Conservation (phyloP, 306 rosid genomes). For the Inga oerstediana region DNA sequence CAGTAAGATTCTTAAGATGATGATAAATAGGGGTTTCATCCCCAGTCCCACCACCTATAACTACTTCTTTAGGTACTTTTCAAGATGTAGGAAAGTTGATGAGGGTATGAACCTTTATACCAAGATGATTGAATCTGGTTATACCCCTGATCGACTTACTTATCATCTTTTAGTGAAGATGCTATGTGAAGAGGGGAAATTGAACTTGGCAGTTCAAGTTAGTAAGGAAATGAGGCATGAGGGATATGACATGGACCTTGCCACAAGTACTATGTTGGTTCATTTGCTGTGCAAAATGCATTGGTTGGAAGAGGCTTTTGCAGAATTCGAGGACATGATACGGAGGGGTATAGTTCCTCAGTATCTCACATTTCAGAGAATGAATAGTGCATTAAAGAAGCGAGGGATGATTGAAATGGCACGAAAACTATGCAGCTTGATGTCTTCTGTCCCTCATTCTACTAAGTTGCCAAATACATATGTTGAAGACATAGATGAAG, state of each 20-base stretch:
- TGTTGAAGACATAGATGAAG: conserved; percentile 45
- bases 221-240: conserved; percentile 78
- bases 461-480: conserved; percentile 67
- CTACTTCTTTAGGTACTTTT: conserved; percentile 82
- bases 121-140: conserved; percentile 83
- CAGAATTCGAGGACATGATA: conserved; percentile 78
- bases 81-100: conserved; percentile 74
- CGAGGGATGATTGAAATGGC: conserved; percentile 71
- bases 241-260: conserved; percentile 84
- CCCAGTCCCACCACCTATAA: conserved; percentile 86
- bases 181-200: conserved; percentile 80
- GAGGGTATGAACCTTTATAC: conserved; percentile 86
- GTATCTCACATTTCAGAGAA: conserved; percentile 79
- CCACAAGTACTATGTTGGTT: conserved; percentile 75
- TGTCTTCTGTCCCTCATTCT: conserved; percentile 84
- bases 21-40: conserved; percentile 70
- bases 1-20: conserved; percentile 80
- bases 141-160: conserved; percentile 73
- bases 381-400: conserved; percentile 61
- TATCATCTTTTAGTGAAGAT: conserved; percentile 89
- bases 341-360: conserved; percentile 81
- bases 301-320: conserved; percentile 68
- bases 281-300: conserved; percentile 83
- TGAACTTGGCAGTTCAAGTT: conserved; percentile 77
- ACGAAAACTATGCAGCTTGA: conserved; percentile 54